Evolutionary conservation across 192 early-diverging fungal species (phyloP), one percentile per base, ranked within the genome.

Genomic region (Backusella sp.): DNA sequence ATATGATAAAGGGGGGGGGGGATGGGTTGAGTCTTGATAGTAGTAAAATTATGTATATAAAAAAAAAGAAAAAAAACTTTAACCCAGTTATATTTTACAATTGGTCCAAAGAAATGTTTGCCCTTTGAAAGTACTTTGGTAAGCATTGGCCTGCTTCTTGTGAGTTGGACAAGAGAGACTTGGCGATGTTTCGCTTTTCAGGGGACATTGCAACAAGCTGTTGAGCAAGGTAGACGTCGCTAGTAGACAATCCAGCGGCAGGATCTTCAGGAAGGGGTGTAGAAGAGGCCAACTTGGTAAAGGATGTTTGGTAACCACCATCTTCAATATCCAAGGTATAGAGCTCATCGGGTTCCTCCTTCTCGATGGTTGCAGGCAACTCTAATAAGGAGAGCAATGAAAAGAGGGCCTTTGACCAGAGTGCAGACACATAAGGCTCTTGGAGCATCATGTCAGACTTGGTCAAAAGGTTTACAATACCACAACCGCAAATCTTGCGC

Each of bases 261-360:
- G 89, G 88, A 72, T 94, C 91, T n/a, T 85, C 79, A 70, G 89
- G 88, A 42, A 89, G 72, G 9, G 88, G 88, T 21, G 89, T 84
- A 23, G 93, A 84, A 0, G 95, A 91, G 14, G 91, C 87, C 41
- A 98, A 84, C 52, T 90, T 88, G 4, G 95, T 84, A 85, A 93
- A 98, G 41, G 91, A 89, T 21, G 93, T 92, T 76, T 96, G 93
- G 76, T 95, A 95, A 15, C 94, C 94, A 0, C 88, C 85, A 8
- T 93, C 92, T 41, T 86, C 85, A 53, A 95, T 85, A 81, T 97
- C 96, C 1, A 91, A 82, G 39, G 87, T 84, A 69, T 90, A 86
- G 35, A 92, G 82, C 32, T 88, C 88, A 79, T 90, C 90, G 44
- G 88, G 85, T 26, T 84, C 82, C 26, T 90, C 84, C 15, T 86